Evolutionary conservation across 306 rosid species (phyloP).

Genomic region (Glycyrrhiza uralensis): DNA sequence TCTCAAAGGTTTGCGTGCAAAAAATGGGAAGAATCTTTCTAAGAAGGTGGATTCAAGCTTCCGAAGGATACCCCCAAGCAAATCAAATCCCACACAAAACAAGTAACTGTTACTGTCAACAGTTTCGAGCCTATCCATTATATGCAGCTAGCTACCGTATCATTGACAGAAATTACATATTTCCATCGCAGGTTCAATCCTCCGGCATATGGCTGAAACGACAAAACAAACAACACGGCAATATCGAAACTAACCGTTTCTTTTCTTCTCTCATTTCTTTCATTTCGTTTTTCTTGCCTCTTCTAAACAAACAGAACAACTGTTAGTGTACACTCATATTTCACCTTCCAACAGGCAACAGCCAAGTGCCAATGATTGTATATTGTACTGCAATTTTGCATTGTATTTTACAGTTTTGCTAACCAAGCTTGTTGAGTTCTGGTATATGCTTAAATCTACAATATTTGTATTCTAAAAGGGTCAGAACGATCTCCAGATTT

Average conservation of each 20-base stretch:
- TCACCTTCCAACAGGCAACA: not conserved
- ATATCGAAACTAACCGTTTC: slow-evolving; percentile 1
- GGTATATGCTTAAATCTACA: not conserved
- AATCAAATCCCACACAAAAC: slow-evolving; percentile 64
- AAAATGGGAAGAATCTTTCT: slow-evolving; percentile 35
- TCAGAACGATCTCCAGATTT: slow-evolving; percentile 13
- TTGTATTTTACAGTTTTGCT: slow-evolving; percentile 33
- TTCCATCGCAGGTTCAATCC: slow-evolving; percentile 52
- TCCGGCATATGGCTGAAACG: slow-evolving; percentile 38
- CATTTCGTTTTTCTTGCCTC: not conserved
- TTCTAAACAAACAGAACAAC: not conserved
- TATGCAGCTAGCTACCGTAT: slow-evolving; percentile 25
- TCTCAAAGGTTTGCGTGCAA: slow-evolving; percentile 28
- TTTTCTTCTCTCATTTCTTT: slow-evolving; percentile 7
- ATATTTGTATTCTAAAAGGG: not conserved
- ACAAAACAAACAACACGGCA: slow-evolving; percentile 19
- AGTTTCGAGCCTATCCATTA: slow-evolving; percentile 28
- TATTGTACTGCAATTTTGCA: slow-evolving; percentile 34
- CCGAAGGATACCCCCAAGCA: slow-evolving; percentile 58
- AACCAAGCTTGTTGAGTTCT: slow-evolving; percentile 22
- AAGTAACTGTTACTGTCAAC: slow-evolving; percentile 43
- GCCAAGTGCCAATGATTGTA: not conserved
- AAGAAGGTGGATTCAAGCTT: slow-evolving; percentile 47
- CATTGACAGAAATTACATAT: slow-evolving; percentile 28
- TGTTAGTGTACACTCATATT: slow-evolving; percentile 14